Conservation (phyloP, 2,329 filamentous ascomycete genomes). For the Aspergillus aculeatus region DNA sequence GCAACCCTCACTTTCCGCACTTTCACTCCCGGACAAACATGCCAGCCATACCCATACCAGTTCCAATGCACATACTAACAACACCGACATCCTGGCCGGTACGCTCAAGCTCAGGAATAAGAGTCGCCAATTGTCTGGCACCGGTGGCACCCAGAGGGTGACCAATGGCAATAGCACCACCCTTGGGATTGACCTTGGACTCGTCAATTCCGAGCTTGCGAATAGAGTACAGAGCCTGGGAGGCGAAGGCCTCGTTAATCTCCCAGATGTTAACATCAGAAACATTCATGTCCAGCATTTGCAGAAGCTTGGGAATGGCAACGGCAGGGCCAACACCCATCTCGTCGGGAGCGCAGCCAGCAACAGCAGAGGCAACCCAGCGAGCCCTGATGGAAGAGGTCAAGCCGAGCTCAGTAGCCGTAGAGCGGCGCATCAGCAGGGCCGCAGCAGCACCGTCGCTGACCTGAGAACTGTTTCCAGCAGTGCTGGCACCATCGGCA, state of each 20-base stretch:
- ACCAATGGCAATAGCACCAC: constrained; percentile 89
- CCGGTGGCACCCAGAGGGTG: constrained; percentile 89
- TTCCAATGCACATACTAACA: constrained; percentile 86
- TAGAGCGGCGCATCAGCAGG: constrained; percentile 80
- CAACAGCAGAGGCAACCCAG: constrained; percentile 73
- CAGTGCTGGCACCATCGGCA: constrained; percentile 71
- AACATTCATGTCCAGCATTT: constrained; percentile 62
- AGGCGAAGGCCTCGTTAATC: constrained; percentile 79
- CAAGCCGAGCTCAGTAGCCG: constrained; percentile 71
- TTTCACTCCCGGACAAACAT: constrained; percentile 63
- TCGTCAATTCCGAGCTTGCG: constrained; percentile 60
- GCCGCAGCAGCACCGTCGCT: constrained; percentile 83
- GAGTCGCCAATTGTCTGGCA: constrained; percentile 72
- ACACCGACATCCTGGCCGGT: constrained; percentile 73
- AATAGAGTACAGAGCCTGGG: constrained; percentile 67
- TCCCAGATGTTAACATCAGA: constrained; percentile 83
- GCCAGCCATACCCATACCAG: constrained; percentile 74
- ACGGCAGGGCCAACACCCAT: constrained; percentile 90
- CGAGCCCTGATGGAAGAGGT: constrained; percentile 70
- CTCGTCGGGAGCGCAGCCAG: constrained; percentile 81
- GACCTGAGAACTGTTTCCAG: constrained; percentile 82
- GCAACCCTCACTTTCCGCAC: not conserved
- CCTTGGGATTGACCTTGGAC: constrained; percentile 81
- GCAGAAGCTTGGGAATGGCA: constrained; percentile 79
- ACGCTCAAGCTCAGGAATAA: constrained; percentile 68